phyloP scores from a whole-genome alignment of 2,329 filamentous ascomycete genomes.

The Neonectria hederae region DNA sequence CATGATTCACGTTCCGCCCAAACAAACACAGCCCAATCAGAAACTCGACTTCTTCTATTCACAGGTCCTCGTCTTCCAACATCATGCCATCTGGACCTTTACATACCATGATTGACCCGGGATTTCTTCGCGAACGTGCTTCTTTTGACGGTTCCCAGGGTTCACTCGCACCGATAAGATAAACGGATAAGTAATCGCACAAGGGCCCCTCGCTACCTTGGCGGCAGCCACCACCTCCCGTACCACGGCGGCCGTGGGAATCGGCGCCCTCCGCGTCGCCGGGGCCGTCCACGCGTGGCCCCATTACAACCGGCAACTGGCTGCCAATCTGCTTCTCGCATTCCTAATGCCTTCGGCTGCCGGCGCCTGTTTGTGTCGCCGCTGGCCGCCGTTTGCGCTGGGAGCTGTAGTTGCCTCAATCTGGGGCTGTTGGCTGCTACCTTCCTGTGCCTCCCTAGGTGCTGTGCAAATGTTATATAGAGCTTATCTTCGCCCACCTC shows the following conservation, averaged over 20 bases:
- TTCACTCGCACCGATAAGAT: neutral
- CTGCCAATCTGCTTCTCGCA: constrained; percentile 24
- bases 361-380: constrained; percentile 37
- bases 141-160: neutral
- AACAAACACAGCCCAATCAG: neutral
- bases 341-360: constrained; percentile 34
- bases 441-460: constrained; percentile 1
- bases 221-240: constrained; percentile 33
- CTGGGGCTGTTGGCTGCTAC: constrained; percentile 21
- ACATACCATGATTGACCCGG: neutral
- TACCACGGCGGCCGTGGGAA: constrained; percentile 33
- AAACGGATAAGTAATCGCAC: constrained; percentile 1
- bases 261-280: constrained; percentile 42
- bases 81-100: neutral
- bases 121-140: neutral
- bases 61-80: neutral
- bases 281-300: constrained; percentile 37
- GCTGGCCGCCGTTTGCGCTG: constrained; percentile 37
- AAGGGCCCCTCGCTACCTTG: constrained; percentile 9
- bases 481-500: constrained; percentile 19
- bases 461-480: constrained; percentile 15
- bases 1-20: neutral
- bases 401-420: constrained; percentile 22
- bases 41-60: neutral
- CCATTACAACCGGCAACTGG: constrained; percentile 35